These are phyloP conservation scores for Breviolum minutum DNA, from an alignment of 73 alveolate genomes.

Conservation along the genomic window DNA sequence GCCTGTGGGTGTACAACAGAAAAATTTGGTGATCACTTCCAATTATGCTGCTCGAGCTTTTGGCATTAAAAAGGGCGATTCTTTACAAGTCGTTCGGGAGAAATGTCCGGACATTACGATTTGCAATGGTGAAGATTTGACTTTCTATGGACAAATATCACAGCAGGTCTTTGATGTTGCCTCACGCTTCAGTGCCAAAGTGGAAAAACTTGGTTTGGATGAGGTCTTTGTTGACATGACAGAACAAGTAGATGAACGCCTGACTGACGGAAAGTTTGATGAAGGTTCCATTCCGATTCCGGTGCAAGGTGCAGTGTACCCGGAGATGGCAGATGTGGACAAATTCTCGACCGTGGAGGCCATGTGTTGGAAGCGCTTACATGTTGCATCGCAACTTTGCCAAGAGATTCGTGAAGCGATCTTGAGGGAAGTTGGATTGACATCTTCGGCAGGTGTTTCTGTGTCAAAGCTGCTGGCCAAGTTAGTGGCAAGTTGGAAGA, in stretches of 20 bases:
- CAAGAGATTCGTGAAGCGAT: conserved; percentile 71
- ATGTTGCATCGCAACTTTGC: not conserved
- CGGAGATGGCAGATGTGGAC: not conserved
- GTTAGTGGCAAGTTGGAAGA: conserved; percentile 60
- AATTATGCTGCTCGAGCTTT: conserved; percentile 80
- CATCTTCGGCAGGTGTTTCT: conserved; percentile 74
- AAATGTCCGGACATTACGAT: conserved; percentile 90
- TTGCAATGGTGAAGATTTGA: conserved; percentile 88
- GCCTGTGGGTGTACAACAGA: conserved; percentile 90
- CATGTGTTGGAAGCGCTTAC: not conserved
- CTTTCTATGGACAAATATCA: conserved; percentile 75
- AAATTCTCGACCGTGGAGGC: not conserved
- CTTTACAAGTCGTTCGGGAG: conserved; percentile 69
- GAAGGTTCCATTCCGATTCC: not conserved
- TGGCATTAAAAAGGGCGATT: conserved; percentile 82
- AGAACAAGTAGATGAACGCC: conserved; percentile 23
- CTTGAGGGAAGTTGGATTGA: conserved; percentile 36
- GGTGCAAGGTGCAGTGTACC: not conserved
- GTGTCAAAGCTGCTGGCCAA: conserved; percentile 76
- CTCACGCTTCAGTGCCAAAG: conserved; percentile 73
- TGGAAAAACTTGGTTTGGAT: conserved; percentile 78
- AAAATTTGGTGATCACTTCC: conserved; percentile 78
- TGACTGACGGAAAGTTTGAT: not conserved
- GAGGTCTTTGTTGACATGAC: conserved; percentile 70
- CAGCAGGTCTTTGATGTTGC: conserved; percentile 80